Conservation (phyloP, 345 rosid species). For the Moricandia moricandioides region DNA sequence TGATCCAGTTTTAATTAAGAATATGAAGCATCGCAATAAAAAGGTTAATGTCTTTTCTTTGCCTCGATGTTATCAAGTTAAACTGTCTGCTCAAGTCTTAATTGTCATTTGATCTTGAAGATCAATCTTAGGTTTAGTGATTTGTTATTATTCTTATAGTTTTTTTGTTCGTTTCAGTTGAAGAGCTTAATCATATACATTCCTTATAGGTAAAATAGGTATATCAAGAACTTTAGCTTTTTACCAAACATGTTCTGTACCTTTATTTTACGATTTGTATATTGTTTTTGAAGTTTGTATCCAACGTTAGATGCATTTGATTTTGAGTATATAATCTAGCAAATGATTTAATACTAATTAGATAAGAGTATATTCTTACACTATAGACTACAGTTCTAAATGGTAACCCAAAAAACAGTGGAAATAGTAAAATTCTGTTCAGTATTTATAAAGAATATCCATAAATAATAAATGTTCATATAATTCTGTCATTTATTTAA, state of each 20-base stretch:
- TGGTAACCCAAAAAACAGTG: neutral
- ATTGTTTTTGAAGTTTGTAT: neutral
- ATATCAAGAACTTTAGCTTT: neutral
- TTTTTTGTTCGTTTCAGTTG: neutral
- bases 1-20: constrained; percentile 9
- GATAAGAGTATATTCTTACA: neutral
- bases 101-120: neutral
- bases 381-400: neutral
- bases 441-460: no score
- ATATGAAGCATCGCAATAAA: neutral
- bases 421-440: neutral
- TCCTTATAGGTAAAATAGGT: neutral
- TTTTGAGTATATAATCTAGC: neutral
- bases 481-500: no score
- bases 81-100: neutral
- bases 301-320: neutral
- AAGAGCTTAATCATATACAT: neutral
- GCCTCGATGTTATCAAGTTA: neutral
- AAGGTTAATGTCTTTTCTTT: neutral
- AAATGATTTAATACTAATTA: neutral
- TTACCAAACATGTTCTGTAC: neutral
- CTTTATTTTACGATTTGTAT: neutral
- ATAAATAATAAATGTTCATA: no score
- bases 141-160: neutral
- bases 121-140: neutral